Percentiles rank a stretch among this genome's conserved stretches.
phyloP scores from a whole-genome alignment of 179 eudicot genomes.

The Silene coronaria region DNA sequence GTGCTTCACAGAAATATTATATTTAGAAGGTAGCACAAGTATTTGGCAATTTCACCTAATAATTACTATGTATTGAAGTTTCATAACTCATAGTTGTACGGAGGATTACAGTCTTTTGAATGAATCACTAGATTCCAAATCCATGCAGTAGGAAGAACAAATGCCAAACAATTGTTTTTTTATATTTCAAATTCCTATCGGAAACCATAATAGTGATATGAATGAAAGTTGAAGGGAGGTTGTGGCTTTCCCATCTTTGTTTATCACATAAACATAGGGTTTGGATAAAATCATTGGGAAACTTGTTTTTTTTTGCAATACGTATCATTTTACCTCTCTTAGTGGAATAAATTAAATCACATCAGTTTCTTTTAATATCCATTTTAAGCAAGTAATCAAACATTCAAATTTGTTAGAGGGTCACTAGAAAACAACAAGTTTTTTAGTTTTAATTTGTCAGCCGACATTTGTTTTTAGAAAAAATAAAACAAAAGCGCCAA shows the following conservation, averaged over 20 bases:
- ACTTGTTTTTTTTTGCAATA: not conserved
- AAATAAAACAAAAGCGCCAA: not conserved
- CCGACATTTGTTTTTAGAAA: not conserved
- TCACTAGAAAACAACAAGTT: not conserved
- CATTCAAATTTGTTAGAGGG: not conserved
- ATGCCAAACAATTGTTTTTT: no score
- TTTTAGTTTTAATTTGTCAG: not conserved
- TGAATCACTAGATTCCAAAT: not conserved
- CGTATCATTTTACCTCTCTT: not conserved
- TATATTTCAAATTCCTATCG: not conserved
- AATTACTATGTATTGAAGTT: not conserved
- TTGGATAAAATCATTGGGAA: not conserved
- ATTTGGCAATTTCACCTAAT: not conserved
- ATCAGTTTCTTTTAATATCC: not conserved
- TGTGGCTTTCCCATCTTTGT: not conserved
- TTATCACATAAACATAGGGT: not conserved
- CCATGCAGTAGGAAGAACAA: no score
- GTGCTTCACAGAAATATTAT: no score
- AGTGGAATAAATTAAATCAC: not conserved
- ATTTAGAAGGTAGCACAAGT: not conserved
- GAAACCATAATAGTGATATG: not conserved
- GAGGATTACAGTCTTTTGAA: not conserved
- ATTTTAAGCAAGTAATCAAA: not conserved
- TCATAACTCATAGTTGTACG: not conserved
- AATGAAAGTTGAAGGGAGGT: not conserved